phyloP scores from a whole-genome alignment of 208 protist species.

The Acanthamoeba triangularis region DNA sequence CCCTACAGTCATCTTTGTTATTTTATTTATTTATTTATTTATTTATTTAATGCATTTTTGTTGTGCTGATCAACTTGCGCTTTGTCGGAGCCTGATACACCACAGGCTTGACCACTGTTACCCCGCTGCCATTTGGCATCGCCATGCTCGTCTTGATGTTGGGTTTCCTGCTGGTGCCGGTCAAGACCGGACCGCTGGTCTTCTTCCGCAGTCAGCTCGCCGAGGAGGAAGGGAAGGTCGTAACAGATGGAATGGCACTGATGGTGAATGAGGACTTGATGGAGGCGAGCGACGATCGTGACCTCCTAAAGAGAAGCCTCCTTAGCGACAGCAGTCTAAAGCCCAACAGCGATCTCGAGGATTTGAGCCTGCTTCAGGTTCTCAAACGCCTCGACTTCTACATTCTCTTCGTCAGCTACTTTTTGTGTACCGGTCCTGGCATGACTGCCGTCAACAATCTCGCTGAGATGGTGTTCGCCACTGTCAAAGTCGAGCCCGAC shows the following conservation, averaged over 20 bases:
- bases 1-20: background rate
- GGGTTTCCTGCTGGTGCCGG: background rate
- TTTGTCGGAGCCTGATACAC: background rate
- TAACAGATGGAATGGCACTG: background rate
- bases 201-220: background rate
- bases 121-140: constrained; percentile 13
- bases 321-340: background rate
- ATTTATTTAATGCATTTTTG: background rate
- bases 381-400: constrained; percentile 36
- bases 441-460: constrained; percentile 67
- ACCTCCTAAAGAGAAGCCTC: background rate
- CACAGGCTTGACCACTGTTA: background rate
- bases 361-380: constrained; percentile 19
- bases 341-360: background rate
- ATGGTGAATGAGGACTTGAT: background rate
- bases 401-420: constrained; percentile 47
- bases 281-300: background rate
- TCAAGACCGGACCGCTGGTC: constrained; percentile 10
- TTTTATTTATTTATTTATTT: background rate
- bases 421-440: constrained; percentile 21
- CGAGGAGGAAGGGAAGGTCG: background rate
- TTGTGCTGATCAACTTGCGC: constrained; percentile 1
- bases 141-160: background rate
- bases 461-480: constrained; percentile 69
- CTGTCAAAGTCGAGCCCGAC: background rate